These are phyloP conservation scores for Vitis rupestris DNA, from an alignment of 164 flowering plant genomes.

Conservation along the genomic window DNA sequence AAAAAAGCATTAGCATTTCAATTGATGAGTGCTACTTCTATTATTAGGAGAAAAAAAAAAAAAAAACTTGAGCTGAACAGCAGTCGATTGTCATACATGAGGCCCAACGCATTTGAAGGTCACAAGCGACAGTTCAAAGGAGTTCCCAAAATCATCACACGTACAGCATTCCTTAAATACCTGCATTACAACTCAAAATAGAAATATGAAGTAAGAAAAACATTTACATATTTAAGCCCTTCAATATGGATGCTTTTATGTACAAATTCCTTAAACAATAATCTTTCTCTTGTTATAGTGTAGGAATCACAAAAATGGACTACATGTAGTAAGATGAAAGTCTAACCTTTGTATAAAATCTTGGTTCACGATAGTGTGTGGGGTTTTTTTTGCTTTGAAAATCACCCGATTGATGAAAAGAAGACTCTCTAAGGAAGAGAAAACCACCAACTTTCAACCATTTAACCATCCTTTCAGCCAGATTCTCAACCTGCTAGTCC, in stretches of 20 bases:
- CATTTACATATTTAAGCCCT: neutral
- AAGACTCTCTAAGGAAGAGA: slow-evolving; percentile 92
- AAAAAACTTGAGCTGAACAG: neutral
- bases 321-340: neutral
- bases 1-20: neutral
- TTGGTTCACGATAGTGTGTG: slow-evolving; percentile 89
- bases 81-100: slow-evolving; percentile 44
- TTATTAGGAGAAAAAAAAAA: neutral
- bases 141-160: slow-evolving; percentile 55
- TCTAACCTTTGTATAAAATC: slow-evolving; percentile 85
- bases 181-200: slow-evolving; percentile 33
- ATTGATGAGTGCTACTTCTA: neutral
- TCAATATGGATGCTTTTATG: too few relatives aligned
- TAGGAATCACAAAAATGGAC: too few relatives aligned
- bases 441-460: slow-evolving; percentile 93
- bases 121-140: slow-evolving; percentile 73
- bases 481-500: slow-evolving; percentile 56
- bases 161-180: slow-evolving; percentile 71
- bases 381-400: slow-evolving; percentile 73
- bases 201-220: neutral
- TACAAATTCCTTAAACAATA: too few relatives aligned
- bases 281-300: too few relatives aligned
- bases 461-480: slow-evolving; percentile 69
- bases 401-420: slow-evolving; percentile 94
- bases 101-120: slow-evolving; percentile 90